These are phyloP conservation scores for Vigna nakashimae DNA, from an alignment of 306 rosid genomes.

Conservation along the genomic window DNA sequence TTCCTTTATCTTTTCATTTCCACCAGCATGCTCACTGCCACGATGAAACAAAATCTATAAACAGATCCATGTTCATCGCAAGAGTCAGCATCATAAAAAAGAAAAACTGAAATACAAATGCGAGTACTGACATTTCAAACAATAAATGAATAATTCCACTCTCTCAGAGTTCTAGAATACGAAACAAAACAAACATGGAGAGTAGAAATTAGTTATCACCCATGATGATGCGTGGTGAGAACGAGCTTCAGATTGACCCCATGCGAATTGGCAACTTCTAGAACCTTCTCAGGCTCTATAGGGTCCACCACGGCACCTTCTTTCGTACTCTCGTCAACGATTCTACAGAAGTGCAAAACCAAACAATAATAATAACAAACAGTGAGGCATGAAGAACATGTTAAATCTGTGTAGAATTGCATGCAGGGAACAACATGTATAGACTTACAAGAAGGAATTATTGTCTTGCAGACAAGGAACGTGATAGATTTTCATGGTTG, in stretches of 20 bases:
- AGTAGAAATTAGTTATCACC: slow-evolving; percentile 41
- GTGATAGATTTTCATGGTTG: slow-evolving; percentile 44
- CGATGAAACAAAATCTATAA: slow-evolving; percentile 1
- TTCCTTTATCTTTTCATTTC: slow-evolving; percentile 81
- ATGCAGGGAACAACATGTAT: not conserved
- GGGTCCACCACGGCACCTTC: slow-evolving; percentile 88
- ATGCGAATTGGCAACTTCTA: slow-evolving; percentile 61
- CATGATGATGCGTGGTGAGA: slow-evolving; percentile 83
- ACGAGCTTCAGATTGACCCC: slow-evolving; percentile 67
- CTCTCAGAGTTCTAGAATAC: no score
- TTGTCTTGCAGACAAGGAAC: slow-evolving; percentile 46
- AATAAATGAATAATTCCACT: no score
- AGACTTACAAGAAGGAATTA: slow-evolving; percentile 45
- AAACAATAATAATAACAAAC: not conserved
- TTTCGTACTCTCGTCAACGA: slow-evolving; percentile 65
- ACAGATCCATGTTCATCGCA: no score
- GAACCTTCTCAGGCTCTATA: slow-evolving; percentile 72
- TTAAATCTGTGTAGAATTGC: not conserved
- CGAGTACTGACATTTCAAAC: no score
- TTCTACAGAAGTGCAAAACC: slow-evolving; percentile 47
- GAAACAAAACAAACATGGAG: not conserved
- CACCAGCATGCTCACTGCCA: slow-evolving; percentile 85
- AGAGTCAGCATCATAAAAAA: no score
- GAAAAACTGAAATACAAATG: no score
- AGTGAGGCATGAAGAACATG: not conserved